Conservation (phyloP, 148 eudicot species). For the Arctostaphylos glauca region DNA sequence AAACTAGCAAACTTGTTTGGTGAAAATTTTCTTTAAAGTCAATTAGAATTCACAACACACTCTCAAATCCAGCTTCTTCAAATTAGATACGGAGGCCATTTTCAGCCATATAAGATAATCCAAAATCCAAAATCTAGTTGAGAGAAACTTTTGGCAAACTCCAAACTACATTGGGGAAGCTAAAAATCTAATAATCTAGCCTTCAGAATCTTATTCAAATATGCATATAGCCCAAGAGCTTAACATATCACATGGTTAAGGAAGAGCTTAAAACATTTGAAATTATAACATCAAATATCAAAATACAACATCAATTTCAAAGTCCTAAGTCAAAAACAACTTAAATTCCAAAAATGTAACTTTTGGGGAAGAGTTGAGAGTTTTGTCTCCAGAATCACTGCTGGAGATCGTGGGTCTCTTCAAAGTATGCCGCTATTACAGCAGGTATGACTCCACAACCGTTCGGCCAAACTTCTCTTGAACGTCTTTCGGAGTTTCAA, state of each 20-base stretch:
- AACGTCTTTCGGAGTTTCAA: conserved; percentile 93
- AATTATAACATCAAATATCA: neutral
- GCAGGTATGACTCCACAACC: conserved; percentile 81
- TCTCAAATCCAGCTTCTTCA: no score
- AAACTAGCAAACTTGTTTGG: neutral
- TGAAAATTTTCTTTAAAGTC: neutral
- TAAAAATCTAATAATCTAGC: neutral
- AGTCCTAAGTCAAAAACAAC: no score
- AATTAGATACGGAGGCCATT: no score
- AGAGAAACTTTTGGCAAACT: neutral
- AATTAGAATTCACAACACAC: neutral
- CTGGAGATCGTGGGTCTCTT: neutral
- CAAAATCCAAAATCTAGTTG: neutral
- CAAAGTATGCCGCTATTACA: conserved; percentile 29
- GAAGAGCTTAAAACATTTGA: neutral
- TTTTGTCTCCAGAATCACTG: neutral
- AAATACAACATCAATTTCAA: neutral
- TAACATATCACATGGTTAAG: neutral
- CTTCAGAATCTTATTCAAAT: neutral
- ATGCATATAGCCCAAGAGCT: neutral
- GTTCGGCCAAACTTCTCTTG: conserved; percentile 94
- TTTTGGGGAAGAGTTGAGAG: neutral
- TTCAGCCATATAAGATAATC: neutral
- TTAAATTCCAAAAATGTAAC: no score
- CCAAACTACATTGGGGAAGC: neutral